Percentiles rank a stretch among this genome's conserved stretches.
Conservation (phyloP, 139 green algal genomes). For the Diplosphaera chodatii region DNA sequence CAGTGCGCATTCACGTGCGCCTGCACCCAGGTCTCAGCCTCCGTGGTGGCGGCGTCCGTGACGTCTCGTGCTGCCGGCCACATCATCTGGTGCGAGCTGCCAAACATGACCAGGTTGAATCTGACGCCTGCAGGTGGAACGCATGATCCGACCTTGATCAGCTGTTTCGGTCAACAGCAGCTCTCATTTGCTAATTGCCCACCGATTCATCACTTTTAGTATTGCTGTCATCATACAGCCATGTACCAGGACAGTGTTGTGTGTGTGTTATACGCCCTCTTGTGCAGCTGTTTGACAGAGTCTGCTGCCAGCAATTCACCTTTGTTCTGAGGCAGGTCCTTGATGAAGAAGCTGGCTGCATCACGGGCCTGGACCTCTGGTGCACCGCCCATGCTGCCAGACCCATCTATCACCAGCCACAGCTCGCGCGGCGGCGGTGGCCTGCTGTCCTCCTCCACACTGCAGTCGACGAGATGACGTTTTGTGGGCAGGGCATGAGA, state of each 20-base stretch:
- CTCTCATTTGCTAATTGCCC: no score
- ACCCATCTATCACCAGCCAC: conserved; percentile 24
- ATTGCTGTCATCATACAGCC: no score
- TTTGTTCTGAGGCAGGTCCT: conserved; percentile 18
- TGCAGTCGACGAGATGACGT: not conserved
- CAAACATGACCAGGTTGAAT: conserved; percentile 17
- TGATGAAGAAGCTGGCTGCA: conserved; percentile 32
- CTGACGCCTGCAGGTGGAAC: not conserved
- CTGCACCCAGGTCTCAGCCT: conserved; percentile 26
- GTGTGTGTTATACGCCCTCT: no score
- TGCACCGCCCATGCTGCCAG: conserved; percentile 19
- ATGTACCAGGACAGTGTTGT: no score
- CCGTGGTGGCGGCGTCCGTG: not conserved
- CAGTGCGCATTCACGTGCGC: conserved; percentile 13
- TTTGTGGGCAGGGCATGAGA: no score
- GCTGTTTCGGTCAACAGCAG: no score
- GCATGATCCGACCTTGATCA: no score
- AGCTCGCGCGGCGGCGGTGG: conserved; percentile 9
- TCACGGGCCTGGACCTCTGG: conserved; percentile 13
- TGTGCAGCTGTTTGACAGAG: no score
- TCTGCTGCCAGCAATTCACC: not conserved
- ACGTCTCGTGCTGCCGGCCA: conserved; percentile 10
- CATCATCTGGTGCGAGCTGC: conserved; percentile 14
- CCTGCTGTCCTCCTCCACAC: not conserved
- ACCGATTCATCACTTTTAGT: no score